A percentile compares a stretch with the other conserved stretches of the same genome.
Evolutionary conservation across 1,139 yeast genomes (phyloP).

Genomic region (Magnusiomyces sp.): DNA sequence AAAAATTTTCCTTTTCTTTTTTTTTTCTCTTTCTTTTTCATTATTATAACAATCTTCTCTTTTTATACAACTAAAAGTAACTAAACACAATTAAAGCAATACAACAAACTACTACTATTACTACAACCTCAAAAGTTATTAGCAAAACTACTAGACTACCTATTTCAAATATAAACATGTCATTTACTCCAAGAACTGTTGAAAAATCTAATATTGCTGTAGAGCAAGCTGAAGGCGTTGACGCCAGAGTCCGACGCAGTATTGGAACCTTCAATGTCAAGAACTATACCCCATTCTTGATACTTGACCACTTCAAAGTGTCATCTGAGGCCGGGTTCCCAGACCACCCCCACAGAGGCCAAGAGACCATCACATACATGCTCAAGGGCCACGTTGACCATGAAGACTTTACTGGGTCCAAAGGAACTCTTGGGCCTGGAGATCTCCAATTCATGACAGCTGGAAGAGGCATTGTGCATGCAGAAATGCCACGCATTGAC

Average conservation of each 20-base stretch:
- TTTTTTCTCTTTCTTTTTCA: no score
- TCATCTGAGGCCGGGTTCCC: no score
- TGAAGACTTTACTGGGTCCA: conserved; percentile 82
- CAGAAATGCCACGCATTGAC: conserved; percentile 61
- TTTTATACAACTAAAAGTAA: no score
- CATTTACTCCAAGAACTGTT: conserved; percentile 39
- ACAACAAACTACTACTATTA: no score
- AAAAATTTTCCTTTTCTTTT: no score
- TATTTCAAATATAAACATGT: no score
- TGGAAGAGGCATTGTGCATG: conserved; percentile 79
- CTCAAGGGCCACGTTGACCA: conserved; percentile 73
- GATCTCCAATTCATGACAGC: conserved; percentile 95
- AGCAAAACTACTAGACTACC: no score
- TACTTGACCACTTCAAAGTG: conserved; percentile 76
- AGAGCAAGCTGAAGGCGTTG: conserved; percentile 81
- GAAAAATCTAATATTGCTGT: conserved; percentile 53
- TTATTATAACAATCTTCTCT: no score
- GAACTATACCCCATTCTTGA: conserved; percentile 72
- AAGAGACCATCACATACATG: conserved; percentile 75
- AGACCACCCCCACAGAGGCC: conserved; percentile 89
- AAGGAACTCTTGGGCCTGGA: conserved; percentile 69
- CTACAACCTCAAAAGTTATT: no score
- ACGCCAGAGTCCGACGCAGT: no score
- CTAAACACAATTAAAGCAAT: no score
- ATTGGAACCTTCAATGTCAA: conserved; percentile 68